These are phyloP conservation scores for Athelia sp. DNA, from an alignment of 1,284 basidiomycete species.

Conservation along the genomic window DNA sequence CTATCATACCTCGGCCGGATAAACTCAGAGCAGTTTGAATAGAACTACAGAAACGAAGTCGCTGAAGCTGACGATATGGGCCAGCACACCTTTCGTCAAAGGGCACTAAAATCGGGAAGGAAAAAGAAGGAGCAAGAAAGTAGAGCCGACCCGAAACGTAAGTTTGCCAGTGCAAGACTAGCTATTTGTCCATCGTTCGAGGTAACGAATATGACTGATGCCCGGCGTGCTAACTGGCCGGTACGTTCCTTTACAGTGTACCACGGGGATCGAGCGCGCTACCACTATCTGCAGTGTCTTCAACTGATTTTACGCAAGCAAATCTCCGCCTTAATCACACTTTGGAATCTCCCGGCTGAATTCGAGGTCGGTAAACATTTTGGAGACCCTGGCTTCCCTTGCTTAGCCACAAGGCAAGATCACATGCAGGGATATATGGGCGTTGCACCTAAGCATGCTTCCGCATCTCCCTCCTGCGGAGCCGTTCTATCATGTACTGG, in stretches of 20 bases:
- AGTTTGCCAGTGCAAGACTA: constrained; percentile 49
- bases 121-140: constrained; percentile 44
- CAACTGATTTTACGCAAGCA: constrained; percentile 79
- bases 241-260: constrained; percentile 50
- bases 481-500: constrained; percentile 44
- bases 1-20: background rate
- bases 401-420: constrained; percentile 39
- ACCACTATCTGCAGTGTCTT: constrained; percentile 76
- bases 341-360: constrained; percentile 74
- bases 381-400: constrained; percentile 1
- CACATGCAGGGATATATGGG: constrained; percentile 80
- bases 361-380: constrained; percentile 59
- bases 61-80: constrained; percentile 55
- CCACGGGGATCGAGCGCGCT: constrained; percentile 71
- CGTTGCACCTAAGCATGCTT: constrained; percentile 64
- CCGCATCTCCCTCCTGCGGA: constrained; percentile 57
- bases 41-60: constrained; percentile 75
- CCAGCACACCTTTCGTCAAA: constrained; percentile 55
- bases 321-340: constrained; percentile 48
- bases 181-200: constrained; percentile 13
- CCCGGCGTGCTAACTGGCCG: constrained; percentile 5
- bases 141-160: constrained; percentile 54
- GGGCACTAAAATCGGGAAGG: constrained; percentile 49
- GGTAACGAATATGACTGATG: background rate
- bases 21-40: constrained; percentile 5